Evolutionary conservation across 2,329 filamentous ascomycete species (phyloP), one percentile per base, ranked within the genome.

Genomic region (Phaeomoniella chlamydospora): DNA sequence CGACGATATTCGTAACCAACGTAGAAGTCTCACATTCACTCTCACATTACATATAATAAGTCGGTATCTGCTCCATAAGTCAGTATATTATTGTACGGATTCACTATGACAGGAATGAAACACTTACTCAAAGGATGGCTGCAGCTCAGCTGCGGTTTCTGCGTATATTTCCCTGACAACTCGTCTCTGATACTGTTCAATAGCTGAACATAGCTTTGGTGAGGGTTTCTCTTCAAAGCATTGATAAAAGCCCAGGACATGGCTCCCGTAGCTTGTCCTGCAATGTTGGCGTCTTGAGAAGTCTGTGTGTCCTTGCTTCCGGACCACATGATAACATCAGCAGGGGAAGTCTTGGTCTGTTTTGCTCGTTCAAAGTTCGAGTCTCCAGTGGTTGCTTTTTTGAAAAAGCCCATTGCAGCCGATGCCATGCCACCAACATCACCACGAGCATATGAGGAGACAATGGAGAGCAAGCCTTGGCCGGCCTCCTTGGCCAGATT

Each of bases 231-330:
- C 67, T 82, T 87, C 51, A 96, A 70, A 14, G 87, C 80, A 1
- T 72, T 77, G 57, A 98, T 90, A 57, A 98, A 98, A 2, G 90
- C 90, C 76, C 82, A 94, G 3, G 86, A 94, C 90, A 98, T 96
- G 57, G 90, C 90, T 37, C 90, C 90, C 0, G 90, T 98, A 19
- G 90, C 88, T 61, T 94, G 72, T 38, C 84, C 77, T 31, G 71
- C 74, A 46, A 96, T 94, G 17, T 77, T 82, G 10, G 90, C 87
- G 57, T 98, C 90, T 61, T 85, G 82, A 40, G 86, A 93, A 49
- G 90, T 98, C 61, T 96, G 90, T 42, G 79, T 75, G 54, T 98
- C 90, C 61, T 94, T 94, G 64, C 84, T 92, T 39, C 90, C 90
- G 41, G 84, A 93, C 81, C 87, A 94, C 83, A 94, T 93, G 54